Evolutionary conservation across 2,329 filamentous ascomycete species (phyloP).

Genomic region (Lasiodiplodia sp.): DNA sequence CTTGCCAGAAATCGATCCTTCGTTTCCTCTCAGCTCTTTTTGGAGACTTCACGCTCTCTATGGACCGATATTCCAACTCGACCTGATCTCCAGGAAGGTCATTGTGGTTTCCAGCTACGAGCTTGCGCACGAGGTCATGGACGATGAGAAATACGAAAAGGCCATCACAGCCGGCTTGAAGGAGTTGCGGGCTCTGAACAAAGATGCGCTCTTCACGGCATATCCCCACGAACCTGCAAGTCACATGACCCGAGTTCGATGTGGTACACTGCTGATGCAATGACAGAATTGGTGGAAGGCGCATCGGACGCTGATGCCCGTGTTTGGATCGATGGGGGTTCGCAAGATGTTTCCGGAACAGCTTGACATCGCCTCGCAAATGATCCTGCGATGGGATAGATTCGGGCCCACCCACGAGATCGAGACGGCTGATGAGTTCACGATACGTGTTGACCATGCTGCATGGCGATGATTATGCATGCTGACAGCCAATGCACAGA

Average conservation of each 20-base stretch:
- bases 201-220: constrained; percentile 34
- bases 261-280: not conserved
- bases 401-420: constrained; percentile 65
- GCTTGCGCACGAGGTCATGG: constrained; percentile 32
- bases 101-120: constrained; percentile 55
- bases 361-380: constrained; percentile 44
- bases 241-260: not conserved
- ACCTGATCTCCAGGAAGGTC: constrained; percentile 55
- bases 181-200: constrained; percentile 30
- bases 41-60: constrained; percentile 34
- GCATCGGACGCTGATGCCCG: constrained; percentile 55
- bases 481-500: constrained; percentile 43
- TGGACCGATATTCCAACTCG: constrained; percentile 69
- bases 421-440: constrained; percentile 70
- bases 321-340: constrained; percentile 56
- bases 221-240: constrained; percentile 32
- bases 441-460: constrained; percentile 39
- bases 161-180: constrained; percentile 26
- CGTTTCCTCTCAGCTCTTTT: constrained; percentile 31
- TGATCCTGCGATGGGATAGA: constrained; percentile 46
- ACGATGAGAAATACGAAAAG: constrained; percentile 32
- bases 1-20: constrained; percentile 36
- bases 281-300: constrained; percentile 36
- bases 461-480: not conserved
- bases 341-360: constrained; percentile 39